These are phyloP conservation scores for Venturia carpophila DNA, from an alignment of 2,329 filamentous ascomycete genomes.

Conservation along the genomic window DNA sequence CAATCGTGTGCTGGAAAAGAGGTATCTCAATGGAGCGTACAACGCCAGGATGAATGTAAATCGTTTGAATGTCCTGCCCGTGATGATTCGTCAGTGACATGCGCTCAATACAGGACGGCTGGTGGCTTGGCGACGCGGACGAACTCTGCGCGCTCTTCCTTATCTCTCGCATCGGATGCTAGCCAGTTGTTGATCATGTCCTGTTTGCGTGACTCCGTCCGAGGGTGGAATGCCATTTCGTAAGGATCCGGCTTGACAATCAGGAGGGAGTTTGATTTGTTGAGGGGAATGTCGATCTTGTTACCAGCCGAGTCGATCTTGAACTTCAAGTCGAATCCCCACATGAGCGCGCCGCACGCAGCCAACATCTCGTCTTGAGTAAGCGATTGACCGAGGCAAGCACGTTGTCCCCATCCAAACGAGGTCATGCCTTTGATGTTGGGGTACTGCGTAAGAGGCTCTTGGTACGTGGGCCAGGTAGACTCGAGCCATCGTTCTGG, in stretches of 20 bases:
- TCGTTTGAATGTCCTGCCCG: background rate
- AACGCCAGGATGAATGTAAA: background rate
- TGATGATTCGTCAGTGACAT: background rate
- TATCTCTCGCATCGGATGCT: conserved; percentile 9
- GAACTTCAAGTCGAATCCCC: conserved; percentile 41
- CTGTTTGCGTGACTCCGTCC: conserved; percentile 35
- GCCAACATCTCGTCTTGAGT: conserved; percentile 50
- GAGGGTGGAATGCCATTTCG: conserved; percentile 47
- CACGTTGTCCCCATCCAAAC: conserved; percentile 57
- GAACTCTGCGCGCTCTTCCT: conserved; percentile 15
- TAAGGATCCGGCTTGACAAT: conserved; percentile 51
- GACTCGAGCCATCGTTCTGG: conserved; percentile 57
- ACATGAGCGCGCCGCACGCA: conserved; percentile 43
- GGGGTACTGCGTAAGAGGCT: conserved; percentile 55
- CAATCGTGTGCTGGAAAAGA: background rate
- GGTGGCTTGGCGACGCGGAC: background rate
- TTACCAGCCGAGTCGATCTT: conserved; percentile 42
- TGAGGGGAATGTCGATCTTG: conserved; percentile 35
- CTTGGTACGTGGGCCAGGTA: conserved; percentile 57
- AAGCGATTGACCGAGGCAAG: conserved; percentile 55
- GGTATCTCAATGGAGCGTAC: conserved; percentile 8
- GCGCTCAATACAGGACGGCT: background rate
- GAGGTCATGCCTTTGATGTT: conserved; percentile 57
- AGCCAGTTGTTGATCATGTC: conserved; percentile 15
- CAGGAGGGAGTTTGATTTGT: conserved; percentile 49